Base-by-base conservation (phyloP, 2,329 filamentous ascomycete species). In the Fusarium gaditjirri region DNA sequence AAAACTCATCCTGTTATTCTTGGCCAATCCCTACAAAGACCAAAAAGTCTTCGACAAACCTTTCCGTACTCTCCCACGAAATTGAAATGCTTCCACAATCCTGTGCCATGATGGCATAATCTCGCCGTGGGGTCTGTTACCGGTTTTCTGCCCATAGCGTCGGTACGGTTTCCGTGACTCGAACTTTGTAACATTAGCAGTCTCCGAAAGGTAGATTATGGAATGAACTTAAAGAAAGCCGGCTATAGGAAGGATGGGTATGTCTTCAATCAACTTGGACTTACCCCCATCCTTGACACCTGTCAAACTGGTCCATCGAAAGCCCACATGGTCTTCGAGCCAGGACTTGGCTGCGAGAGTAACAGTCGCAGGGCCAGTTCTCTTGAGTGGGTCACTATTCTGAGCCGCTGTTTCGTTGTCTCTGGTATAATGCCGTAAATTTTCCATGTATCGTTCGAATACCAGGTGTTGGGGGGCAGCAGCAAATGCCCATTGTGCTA, bases 21-120 rank as follows among this genome's bases (percentile, higher is more conserved):
- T 33, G 38, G 58, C 50, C 39, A 61, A 12, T 57, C 50, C 39
- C 39, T 56, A 27, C 25, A 61, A n/a, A 61, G 39, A 44, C 58
- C 39, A n/a, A 61, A 61, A 17, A 61, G 50, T 14, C 58, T 61
- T 19, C 49, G 58, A 29, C 58, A 61, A 39, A 61, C 21, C 58
- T 61, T 61, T 13, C 50, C 39, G 8, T 57, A 61, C 6, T 61
- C 50, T 27, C 58, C 25, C 3, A 13, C 21, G 9, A 44, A 23
- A 27, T 56, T 19, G 5, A 61, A 61, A 44, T 57, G 58, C n/a
- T 61, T 61, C 58, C 50, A 57, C 3, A 35, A 44, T 39, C 58
- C 58, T 10, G 50, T 25, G 5, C 58, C 49, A 10, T 57, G 58
- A 21, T 61, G 58, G 10, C 7, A n/a, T 29, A 61, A 7, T 21